Percentiles rank a stretch among this genome's conserved stretches.
These are phyloP conservation scores for Platanus orientalis DNA, from an alignment of 164 flowering plant species.

Conservation along the genomic window DNA sequence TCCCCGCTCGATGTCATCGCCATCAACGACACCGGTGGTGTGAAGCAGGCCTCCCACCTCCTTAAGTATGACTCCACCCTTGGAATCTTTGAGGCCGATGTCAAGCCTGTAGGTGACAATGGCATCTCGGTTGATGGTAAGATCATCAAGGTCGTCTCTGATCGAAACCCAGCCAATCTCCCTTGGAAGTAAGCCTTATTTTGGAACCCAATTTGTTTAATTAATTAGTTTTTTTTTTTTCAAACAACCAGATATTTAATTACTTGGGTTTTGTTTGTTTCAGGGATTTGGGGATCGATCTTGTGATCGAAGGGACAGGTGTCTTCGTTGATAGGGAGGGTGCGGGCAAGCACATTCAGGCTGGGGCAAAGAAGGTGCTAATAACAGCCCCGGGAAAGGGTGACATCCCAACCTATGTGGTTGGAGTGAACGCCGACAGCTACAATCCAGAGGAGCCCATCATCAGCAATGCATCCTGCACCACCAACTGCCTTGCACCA, in stretches of 20 bases:
- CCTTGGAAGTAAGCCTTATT: slow-evolving; percentile 94
- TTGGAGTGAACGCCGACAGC: slow-evolving; percentile 79
- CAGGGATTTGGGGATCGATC: slow-evolving; percentile 80
- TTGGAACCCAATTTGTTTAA: too few species aligned
- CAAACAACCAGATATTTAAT: too few species aligned
- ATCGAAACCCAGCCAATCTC: slow-evolving; percentile 78
- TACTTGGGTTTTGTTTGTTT: neutral
- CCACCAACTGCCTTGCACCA: slow-evolving; percentile 51
- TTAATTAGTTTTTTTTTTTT: too few species aligned
- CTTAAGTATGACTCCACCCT: slow-evolving; percentile 98
- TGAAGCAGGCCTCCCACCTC: slow-evolving; percentile 97
- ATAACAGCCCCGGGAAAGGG: too few species aligned
- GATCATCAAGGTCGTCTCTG: slow-evolving; percentile 75
- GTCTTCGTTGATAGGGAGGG: slow-evolving; percentile 97
- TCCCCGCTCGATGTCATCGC: slow-evolving; percentile 86
- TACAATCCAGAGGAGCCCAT: too few species aligned
- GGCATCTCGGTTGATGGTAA: slow-evolving; percentile 93
- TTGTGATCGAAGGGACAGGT: slow-evolving; percentile 97
- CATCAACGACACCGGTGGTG: slow-evolving; percentile 97
- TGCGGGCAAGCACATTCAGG: slow-evolving; percentile 88
- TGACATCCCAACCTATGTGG: slow-evolving; percentile 94
- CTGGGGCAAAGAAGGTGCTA: slow-evolving; percentile 97
- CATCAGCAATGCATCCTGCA: too few species aligned
- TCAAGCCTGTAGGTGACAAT: slow-evolving; percentile 62
- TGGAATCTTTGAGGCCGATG: slow-evolving; percentile 93